Conservation (phyloP, 1,284 basidiomycete genomes). For the Ustilago loliicola region DNA sequence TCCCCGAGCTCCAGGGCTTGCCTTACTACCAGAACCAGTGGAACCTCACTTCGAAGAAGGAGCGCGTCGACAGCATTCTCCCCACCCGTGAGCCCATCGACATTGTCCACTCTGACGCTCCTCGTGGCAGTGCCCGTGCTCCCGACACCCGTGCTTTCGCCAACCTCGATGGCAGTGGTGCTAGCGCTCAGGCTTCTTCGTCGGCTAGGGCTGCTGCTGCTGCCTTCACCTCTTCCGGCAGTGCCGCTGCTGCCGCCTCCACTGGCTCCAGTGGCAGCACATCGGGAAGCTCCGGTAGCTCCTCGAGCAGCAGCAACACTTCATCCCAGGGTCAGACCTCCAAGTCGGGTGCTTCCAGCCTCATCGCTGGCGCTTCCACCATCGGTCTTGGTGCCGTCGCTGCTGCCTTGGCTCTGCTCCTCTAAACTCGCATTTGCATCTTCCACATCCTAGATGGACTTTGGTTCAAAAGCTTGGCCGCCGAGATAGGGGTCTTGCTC, state of each 20-base stretch:
- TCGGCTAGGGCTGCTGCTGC: constrained; percentile 20
- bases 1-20: constrained; percentile 55
- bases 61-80: constrained; percentile 46
- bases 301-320: constrained; percentile 1
- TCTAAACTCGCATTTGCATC: constrained; percentile 21
- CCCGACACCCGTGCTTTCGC: constrained; percentile 48
- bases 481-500: neutral
- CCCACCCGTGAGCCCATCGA: constrained; percentile 47
- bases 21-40: constrained; percentile 65
- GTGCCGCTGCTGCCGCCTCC: neutral
- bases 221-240: constrained; percentile 2
- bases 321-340: constrained; percentile 25
- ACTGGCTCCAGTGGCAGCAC: constrained; percentile 4
- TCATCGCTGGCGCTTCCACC: constrained; percentile 31
- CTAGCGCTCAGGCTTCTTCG: constrained; percentile 17
- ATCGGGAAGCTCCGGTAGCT: constrained; percentile 13
- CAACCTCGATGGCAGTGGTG: constrained; percentile 40
- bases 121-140: constrained; percentile 33
- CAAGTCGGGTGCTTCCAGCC: constrained; percentile 33
- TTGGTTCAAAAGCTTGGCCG: neutral
- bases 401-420: constrained; percentile 39
- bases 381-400: constrained; percentile 35
- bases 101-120: constrained; percentile 50
- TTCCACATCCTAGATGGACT: neutral
- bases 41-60: constrained; percentile 44